phyloP scores from a whole-genome alignment of 345 rosid species.

The Xanthoceras sorbifolium region DNA sequence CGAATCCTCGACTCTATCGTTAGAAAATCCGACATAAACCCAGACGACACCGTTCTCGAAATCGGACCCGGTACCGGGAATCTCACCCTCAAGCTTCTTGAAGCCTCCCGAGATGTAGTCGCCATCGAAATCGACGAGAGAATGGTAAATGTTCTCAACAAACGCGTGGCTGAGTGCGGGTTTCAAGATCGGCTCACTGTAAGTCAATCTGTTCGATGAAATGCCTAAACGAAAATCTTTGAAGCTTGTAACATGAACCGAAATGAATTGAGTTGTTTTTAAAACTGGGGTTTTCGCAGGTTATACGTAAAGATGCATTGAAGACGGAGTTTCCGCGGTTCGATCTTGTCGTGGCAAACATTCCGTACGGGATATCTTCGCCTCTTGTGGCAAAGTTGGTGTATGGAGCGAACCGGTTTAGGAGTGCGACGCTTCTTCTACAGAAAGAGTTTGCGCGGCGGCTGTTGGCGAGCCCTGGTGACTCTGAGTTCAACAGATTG shows the following conservation, averaged over 20 bases:
- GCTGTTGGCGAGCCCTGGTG: constrained; percentile 80
- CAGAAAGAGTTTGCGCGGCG: constrained; percentile 91
- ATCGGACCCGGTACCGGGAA: constrained; percentile 95
- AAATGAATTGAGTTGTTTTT: neutral
- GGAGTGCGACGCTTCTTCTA: constrained; percentile 80
- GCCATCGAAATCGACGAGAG: constrained; percentile 77
- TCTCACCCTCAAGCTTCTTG: constrained; percentile 79
- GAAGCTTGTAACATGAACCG: neutral
- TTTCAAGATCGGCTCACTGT: constrained; percentile 55
- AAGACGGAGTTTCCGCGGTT: constrained; percentile 71
- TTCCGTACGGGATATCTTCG: constrained; percentile 84
- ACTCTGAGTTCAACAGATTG: constrained; percentile 77
- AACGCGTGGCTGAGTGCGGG: constrained; percentile 51
- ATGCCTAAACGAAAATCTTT: constrained; percentile 34
- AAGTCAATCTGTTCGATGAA: constrained; percentile 52
- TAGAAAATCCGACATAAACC: constrained; percentile 46
- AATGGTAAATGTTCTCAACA: constrained; percentile 70
- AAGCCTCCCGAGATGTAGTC: constrained; percentile 56
- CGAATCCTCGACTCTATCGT: constrained; percentile 76
- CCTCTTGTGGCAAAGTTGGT: constrained; percentile 81
- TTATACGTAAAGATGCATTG: constrained; percentile 74
- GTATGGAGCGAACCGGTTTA: constrained; percentile 55
- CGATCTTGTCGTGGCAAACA: constrained; percentile 81
- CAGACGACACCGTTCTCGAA: constrained; percentile 72
- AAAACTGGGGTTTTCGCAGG: constrained; percentile 38